Conservation (phyloP, 192 early-diverging fungal genomes). For the Umbelopsis sp. region DNA sequence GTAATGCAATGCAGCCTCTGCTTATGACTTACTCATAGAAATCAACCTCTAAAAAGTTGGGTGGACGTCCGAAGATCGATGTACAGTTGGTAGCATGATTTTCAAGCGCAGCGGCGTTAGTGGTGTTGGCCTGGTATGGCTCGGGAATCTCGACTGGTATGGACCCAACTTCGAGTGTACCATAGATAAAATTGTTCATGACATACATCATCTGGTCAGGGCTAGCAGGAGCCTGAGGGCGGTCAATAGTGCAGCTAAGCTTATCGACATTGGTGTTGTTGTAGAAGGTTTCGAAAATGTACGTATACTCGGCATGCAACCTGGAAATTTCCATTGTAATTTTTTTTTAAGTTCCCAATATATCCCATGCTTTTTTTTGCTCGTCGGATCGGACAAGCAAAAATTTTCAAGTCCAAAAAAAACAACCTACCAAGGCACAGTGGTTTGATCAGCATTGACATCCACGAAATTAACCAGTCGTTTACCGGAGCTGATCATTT, state of each 20-base stretch:
- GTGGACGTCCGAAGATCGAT: constrained; percentile 40
- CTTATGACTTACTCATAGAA: constrained; percentile 64
- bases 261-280: constrained; percentile 39
- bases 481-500: constrained; percentile 66
- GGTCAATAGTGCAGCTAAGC: constrained; percentile 61
- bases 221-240: constrained; percentile 35
- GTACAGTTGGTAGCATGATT: constrained; percentile 59
- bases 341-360: too few relatives aligned
- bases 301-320: constrained; percentile 60
- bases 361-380: neutral
- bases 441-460: constrained; percentile 46
- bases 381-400: neutral
- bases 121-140: constrained; percentile 25
- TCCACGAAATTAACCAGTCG: constrained; percentile 68
- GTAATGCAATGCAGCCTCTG: constrained; percentile 18
- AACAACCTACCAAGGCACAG: constrained; percentile 58
- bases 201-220: constrained; percentile 53
- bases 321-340: constrained; percentile 28
- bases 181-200: constrained; percentile 74
- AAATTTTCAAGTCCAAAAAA: neutral
- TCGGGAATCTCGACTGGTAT: constrained; percentile 50
- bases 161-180: constrained; percentile 33
- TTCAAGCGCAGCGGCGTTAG: constrained; percentile 56
- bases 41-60: constrained; percentile 75
- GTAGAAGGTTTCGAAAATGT: constrained; percentile 70